A percentile compares a stretch with the other conserved stretches of the same genome.
Conservation (phyloP, 106 monocot species). For the Apostasia ramifera region DNA sequence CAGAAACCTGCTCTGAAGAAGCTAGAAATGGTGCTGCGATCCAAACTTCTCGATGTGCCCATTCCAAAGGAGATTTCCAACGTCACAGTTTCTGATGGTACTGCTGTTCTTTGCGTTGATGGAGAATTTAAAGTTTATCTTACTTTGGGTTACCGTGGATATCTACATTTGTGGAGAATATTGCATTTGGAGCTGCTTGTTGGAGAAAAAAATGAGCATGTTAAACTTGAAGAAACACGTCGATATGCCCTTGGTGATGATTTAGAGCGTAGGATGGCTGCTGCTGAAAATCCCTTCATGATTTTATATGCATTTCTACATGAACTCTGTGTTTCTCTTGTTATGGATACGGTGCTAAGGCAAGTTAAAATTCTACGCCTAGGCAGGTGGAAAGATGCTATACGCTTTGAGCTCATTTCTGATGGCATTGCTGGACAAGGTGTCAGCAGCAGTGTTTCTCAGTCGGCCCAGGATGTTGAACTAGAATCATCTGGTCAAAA, state of each 20-base stretch:
- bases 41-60: slow-evolving; percentile 68
- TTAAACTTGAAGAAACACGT: slow-evolving; percentile 84
- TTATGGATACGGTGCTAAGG: slow-evolving; percentile 93
- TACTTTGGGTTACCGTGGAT: slow-evolving; percentile 89
- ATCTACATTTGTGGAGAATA: slow-evolving; percentile 88
- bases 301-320: slow-evolving; percentile 83
- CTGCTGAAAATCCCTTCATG: slow-evolving; percentile 72
- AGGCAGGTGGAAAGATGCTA: slow-evolving; percentile 93
- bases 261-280: slow-evolving; percentile 92
- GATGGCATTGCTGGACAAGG: slow-evolving; percentile 49
- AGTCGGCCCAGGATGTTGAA: slow-evolving; percentile 61
- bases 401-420: slow-evolving; percentile 81
- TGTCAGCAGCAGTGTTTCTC: slow-evolving; percentile 36
- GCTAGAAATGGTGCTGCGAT: slow-evolving; percentile 62
- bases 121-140: slow-evolving; percentile 92
- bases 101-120: slow-evolving; percentile 57
- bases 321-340: slow-evolving; percentile 82
- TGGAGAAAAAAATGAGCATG: slow-evolving; percentile 65
- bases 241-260: slow-evolving; percentile 93
- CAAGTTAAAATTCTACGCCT: slow-evolving; percentile 75
- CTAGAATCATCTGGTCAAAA: slow-evolving; percentile 50
- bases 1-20: slow-evolving; percentile 71
- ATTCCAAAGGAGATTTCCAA: slow-evolving; percentile 85
- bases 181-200: slow-evolving; percentile 87
- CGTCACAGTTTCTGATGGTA: slow-evolving; percentile 67